Conservation (phyloP, 2,329 filamentous ascomycete genomes). For the Colletotrichum sidae region DNA sequence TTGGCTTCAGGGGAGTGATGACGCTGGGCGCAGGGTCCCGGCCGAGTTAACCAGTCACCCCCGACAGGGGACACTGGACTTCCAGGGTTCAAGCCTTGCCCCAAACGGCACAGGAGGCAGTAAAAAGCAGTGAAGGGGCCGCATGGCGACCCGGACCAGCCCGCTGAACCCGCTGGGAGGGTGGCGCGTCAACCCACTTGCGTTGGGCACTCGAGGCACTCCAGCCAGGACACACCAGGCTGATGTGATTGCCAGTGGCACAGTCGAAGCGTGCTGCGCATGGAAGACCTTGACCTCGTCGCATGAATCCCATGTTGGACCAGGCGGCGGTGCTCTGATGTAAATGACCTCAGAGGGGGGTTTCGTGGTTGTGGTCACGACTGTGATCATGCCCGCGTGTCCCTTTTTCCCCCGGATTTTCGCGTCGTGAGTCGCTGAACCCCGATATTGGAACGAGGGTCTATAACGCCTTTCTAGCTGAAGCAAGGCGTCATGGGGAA, state of each 20-base stretch:
- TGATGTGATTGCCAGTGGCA: constrained; percentile 7
- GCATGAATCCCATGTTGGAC: constrained; percentile 17
- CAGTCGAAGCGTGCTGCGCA: constrained; percentile 10
- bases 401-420: no score
- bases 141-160: constrained; percentile 10
- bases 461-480: no score
- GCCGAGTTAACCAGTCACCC: constrained; percentile 17
- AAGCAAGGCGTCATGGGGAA: no score
- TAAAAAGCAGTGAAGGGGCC: constrained; percentile 7
- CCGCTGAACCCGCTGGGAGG: not conserved
- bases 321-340: constrained; percentile 5
- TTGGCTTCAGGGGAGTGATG: constrained; percentile 16
- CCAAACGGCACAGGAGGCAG: not conserved
- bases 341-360: not conserved
- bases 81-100: constrained; percentile 1
- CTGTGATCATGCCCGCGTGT: no score
- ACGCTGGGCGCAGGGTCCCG: constrained; percentile 33
- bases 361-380: no score
- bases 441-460: no score
- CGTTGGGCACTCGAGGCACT: constrained; percentile 3
- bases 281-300: constrained; percentile 5
- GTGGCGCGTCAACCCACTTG: not conserved
- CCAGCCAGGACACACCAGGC: constrained; percentile 5
- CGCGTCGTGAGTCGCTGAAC: no score
- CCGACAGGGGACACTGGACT: not conserved